Conservation (phyloP, 768 basidiomycete species). For the Candolleomyces eurysporus region DNA sequence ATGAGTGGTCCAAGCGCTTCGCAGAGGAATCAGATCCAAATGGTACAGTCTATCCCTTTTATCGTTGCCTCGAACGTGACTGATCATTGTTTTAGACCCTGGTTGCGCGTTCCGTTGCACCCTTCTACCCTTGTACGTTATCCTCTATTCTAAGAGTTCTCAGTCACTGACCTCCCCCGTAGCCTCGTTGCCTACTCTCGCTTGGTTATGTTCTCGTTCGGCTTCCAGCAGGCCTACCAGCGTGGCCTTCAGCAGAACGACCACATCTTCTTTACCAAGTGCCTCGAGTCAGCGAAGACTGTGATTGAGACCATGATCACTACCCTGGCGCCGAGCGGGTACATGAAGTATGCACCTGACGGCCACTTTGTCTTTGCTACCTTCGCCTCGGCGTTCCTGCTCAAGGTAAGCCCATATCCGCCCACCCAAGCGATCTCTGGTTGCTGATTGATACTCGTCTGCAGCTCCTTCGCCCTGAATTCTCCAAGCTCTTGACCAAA, state of each 20-base stretch:
- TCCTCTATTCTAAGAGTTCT: background rate
- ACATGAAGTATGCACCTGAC: constrained; percentile 78
- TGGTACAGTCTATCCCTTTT: constrained; percentile 33
- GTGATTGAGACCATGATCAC: constrained; percentile 68
- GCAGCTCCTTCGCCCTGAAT: constrained; percentile 57
- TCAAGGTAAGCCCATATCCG: constrained; percentile 51
- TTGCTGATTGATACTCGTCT: constrained; percentile 39
- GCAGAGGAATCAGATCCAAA: constrained; percentile 55
- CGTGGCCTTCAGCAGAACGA: constrained; percentile 64
- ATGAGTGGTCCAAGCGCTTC: constrained; percentile 68
- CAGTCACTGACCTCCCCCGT: background rate
- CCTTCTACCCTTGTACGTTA: constrained; percentile 71
- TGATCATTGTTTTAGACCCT: constrained; percentile 40
- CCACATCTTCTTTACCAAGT: constrained; percentile 69
- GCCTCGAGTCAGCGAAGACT: constrained; percentile 65
- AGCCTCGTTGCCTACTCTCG: constrained; percentile 77
- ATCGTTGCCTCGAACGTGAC: background rate
- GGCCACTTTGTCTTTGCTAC: constrained; percentile 78
- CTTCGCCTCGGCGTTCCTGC: constrained; percentile 80
- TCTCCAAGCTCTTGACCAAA: constrained; percentile 57
- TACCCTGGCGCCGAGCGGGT: constrained; percentile 64
- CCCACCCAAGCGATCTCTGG: too few species aligned
- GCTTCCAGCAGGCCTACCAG: constrained; percentile 79
- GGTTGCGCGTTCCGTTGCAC: constrained; percentile 60
- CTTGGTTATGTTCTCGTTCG: constrained; percentile 85